phyloP scores from a whole-genome alignment of 163 green algal genomes.

The Picocystis sp. region DNA sequence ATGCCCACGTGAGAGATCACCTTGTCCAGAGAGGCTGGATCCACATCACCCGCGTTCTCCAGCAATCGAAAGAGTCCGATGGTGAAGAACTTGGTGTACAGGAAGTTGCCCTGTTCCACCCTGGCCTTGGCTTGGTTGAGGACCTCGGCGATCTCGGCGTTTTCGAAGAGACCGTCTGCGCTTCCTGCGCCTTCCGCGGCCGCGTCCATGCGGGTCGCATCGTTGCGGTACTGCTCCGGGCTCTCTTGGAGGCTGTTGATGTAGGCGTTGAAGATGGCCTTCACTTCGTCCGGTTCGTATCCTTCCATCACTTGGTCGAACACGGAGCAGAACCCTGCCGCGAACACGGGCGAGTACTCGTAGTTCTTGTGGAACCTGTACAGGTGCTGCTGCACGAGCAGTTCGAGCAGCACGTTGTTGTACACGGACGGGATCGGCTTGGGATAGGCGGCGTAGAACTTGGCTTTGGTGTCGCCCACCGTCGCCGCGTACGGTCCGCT shows the following conservation, averaged over 20 bases:
- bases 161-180: conserved; percentile 23
- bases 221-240: conserved; percentile 18
- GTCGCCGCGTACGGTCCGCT: conserved; percentile 27
- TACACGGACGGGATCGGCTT: conserved; percentile 81
- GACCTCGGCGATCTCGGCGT: conserved; percentile 28
- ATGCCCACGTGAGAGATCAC: conserved; percentile 42
- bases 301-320: conserved; percentile 87
- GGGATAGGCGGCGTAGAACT: conserved; percentile 67
- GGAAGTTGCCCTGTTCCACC: conserved; percentile 33
- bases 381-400: conserved; percentile 83
- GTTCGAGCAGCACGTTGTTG: conserved; percentile 82
- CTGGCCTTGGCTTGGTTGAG: conserved; percentile 31
- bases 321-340: conserved; percentile 70
- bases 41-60: conserved; percentile 26
- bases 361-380: conserved; percentile 78
- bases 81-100: conserved; percentile 82
- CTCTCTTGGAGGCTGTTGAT: conserved; percentile 69
- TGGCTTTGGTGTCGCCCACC: conserved; percentile 78
- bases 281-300: conserved; percentile 32
- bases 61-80: conserved; percentile 73
- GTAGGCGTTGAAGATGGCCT: conserved; percentile 71
- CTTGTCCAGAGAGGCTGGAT: conserved; percentile 26
- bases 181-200: conserved; percentile 7
- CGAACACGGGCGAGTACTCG: conserved; percentile 74
- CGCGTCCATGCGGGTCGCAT: conserved; percentile 11